Conservation (phyloP, 139 green algal genomes). For the Astrephomene gubernaculifera region DNA sequence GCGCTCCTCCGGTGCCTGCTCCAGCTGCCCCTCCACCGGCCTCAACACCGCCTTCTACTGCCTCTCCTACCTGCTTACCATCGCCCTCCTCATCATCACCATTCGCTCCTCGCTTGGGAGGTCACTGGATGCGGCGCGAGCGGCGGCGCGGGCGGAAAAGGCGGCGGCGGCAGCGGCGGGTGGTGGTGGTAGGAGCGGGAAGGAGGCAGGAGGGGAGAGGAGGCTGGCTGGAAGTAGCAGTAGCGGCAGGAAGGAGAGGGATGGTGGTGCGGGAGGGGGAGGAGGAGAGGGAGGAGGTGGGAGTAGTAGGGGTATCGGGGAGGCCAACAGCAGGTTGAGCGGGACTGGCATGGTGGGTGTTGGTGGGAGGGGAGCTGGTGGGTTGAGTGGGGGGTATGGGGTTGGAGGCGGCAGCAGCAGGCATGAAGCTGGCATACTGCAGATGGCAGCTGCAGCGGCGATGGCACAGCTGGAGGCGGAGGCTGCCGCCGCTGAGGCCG, state of each 20-base stretch:
- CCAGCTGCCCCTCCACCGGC: not conserved
- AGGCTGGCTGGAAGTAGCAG: not conserved
- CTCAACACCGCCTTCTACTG: conserved; percentile 32
- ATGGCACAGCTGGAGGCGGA: conserved; percentile 17
- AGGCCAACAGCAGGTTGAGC: not conserved
- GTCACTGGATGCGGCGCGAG: not conserved
- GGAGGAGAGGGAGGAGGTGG: not conserved
- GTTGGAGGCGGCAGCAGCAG: not conserved
- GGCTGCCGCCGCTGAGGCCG: not conserved
- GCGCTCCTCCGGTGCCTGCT: not conserved
- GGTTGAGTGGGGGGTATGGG: not conserved
- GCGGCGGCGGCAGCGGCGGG: not conserved
- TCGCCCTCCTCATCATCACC: conserved; percentile 7
- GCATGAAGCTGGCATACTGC: not conserved
- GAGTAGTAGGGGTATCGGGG: not conserved
- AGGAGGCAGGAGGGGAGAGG: not conserved
- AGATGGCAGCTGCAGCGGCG: conserved; percentile 10
- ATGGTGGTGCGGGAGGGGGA: not conserved
- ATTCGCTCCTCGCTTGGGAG: not conserved
- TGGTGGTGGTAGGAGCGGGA: not conserved
- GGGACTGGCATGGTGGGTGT: not conserved
- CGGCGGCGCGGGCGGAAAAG: not conserved
- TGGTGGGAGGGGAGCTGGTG: not conserved
- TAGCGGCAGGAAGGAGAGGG: not conserved
- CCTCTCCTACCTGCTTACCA: conserved; percentile 23